A percentile compares a stretch with the other conserved stretches of the same genome.
phyloP scores from a whole-genome alignment of 2,329 filamentous ascomycete genomes.

The Aureobasidium sp. region DNA sequence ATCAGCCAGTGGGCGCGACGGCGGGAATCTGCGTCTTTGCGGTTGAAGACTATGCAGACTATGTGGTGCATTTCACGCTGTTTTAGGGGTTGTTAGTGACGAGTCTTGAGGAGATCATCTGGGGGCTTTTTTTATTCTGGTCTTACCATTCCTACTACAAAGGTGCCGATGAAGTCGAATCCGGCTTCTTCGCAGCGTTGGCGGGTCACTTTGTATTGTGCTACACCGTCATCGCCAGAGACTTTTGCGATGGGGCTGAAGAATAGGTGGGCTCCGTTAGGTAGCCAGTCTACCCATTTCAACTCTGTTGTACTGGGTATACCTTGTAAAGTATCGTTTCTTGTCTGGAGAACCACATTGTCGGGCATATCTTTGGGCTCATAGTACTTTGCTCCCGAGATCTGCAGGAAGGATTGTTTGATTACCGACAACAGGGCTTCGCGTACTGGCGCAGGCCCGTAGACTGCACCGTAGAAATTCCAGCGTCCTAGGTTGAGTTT shows the following conservation, averaged over 20 bases:
- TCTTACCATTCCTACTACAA: conserved; percentile 39
- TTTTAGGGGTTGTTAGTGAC: no score
- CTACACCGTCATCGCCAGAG: conserved; percentile 40
- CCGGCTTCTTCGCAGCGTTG: conserved; percentile 33
- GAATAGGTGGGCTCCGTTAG: conserved; percentile 47
- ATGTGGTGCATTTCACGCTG: conserved; percentile 50
- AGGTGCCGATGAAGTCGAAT: conserved; percentile 47
- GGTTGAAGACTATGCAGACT: conserved; percentile 48
- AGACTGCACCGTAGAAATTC: conserved; percentile 45
- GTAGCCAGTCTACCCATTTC: conserved; percentile 45
- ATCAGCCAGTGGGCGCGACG: conserved; percentile 34
- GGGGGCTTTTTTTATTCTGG: no score
- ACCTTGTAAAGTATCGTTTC: conserved; percentile 24
- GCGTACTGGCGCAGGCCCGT: conserved; percentile 28
- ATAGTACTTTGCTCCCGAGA: conserved; percentile 39
- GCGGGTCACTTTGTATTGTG: conserved; percentile 38
- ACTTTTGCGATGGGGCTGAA: conserved; percentile 49
- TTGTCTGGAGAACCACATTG: conserved; percentile 26
- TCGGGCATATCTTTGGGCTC: conserved; percentile 36
- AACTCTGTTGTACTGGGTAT: conserved; percentile 33
- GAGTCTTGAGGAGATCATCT: no score
- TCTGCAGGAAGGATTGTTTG: conserved; percentile 37
- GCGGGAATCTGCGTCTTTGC: conserved; percentile 35
- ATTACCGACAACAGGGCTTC: conserved; percentile 33
- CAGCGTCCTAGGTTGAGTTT: conserved; percentile 41